Conservation (phyloP, 2,329 filamentous ascomycete species). For the Stagonosporopsis rhizophila region DNA sequence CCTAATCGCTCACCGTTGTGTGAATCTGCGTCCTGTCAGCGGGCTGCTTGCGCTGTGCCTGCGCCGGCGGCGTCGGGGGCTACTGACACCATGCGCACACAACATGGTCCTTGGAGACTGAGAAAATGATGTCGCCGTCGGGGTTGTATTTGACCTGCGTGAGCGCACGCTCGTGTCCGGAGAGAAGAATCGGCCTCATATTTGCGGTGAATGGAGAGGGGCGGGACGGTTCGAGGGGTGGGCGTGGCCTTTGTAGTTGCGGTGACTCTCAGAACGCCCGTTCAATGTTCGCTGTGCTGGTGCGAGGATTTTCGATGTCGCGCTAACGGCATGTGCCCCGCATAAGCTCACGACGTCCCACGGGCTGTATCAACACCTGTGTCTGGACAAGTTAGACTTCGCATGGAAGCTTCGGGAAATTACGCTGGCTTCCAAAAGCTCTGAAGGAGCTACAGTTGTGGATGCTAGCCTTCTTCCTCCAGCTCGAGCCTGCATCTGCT, state of each 20-base stretch:
- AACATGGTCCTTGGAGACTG: conserved; percentile 92
- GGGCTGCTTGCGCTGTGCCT: conserved; percentile 7
- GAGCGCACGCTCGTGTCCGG: conserved; percentile 95
- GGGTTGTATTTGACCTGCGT: conserved; percentile 86
- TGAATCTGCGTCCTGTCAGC: conserved; percentile 59
- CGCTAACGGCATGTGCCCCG: conserved; percentile 28
- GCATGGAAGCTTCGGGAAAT: neutral
- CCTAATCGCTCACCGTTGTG: conserved; percentile 98
- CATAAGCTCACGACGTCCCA: conserved; percentile 5
- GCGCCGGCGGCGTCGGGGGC: conserved; percentile 1
- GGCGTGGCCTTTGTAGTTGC: conserved; percentile 37
- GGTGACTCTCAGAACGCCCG: conserved; percentile 25
- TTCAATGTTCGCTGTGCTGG: conserved; percentile 8
- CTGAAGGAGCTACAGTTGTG: neutral
- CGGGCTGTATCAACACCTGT: neutral
- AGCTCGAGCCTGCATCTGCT: neutral
- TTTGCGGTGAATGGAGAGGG: conserved; percentile 25
- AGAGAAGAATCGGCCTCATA: conserved; percentile 96
- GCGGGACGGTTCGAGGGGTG: conserved; percentile 25
- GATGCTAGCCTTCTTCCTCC: neutral
- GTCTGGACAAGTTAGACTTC: neutral
- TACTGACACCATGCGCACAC: conserved; percentile 85
- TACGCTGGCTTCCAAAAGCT: neutral
- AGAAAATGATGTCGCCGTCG: conserved; percentile 97
- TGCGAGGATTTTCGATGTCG: conserved; percentile 10